A percentile compares a stretch with the other conserved stretches of the same genome.
phyloP scores from a whole-genome alignment of 305 asterid genomes.

The Fraxinus nigra region DNA sequence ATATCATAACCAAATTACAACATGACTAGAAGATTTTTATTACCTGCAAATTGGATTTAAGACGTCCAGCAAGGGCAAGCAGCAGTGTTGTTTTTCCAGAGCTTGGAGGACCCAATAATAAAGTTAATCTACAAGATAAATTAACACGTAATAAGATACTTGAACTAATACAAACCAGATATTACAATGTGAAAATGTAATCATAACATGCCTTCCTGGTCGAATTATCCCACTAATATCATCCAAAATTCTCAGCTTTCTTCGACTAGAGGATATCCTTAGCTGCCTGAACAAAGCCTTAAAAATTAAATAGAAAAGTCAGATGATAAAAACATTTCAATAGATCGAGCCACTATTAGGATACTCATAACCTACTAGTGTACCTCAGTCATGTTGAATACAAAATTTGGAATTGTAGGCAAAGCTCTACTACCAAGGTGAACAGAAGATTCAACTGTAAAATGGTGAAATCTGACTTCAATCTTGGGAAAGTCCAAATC shows the following conservation, averaged over 20 bases:
- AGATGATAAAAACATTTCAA: conserved; percentile 19
- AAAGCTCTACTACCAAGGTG: conserved; percentile 91
- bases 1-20: not conserved
- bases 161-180: conserved; percentile 24
- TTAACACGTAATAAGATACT: conserved; percentile 24
- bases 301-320: conserved; percentile 22
- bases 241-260: conserved; percentile 68
- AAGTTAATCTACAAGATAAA: conserved; percentile 61
- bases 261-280: conserved; percentile 58
- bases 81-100: conserved; percentile 94
- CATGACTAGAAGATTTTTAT: conserved; percentile 17
- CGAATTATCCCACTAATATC: conserved; percentile 86
- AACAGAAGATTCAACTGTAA: conserved; percentile 69
- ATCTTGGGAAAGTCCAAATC: conserved; percentile 91
- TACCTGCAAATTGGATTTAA: conserved; percentile 85
- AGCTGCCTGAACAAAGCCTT: conserved; percentile 79
- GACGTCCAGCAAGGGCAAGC: conserved; percentile 87
- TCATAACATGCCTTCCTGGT: conserved; percentile 76
- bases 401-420: conserved; percentile 88
- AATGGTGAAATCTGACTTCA: conserved; percentile 79
- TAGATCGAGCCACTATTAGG: not conserved
- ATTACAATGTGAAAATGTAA: conserved; percentile 19
- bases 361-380: not conserved
- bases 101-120: conserved; percentile 92
- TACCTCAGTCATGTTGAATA: conserved; percentile 92